Percentiles rank a stretch among this genome's conserved stretches.
Evolutionary conservation across 2,329 filamentous ascomycete species (phyloP).

Genomic region (Mollisia scopiformis): DNA sequence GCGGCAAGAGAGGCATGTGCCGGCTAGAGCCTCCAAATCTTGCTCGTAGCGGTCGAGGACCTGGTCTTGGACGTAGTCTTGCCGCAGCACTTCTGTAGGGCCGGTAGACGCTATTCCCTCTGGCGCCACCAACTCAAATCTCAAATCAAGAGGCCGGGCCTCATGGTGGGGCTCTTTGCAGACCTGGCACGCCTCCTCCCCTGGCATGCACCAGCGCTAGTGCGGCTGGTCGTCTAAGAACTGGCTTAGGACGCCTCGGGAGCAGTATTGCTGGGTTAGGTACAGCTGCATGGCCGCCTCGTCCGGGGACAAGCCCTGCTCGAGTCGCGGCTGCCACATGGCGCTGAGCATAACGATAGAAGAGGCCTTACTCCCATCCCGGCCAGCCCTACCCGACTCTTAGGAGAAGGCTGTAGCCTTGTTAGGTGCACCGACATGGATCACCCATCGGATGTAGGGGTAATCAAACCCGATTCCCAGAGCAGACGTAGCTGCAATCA

Average conservation of each 20-base stretch:
- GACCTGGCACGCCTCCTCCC: conserved; percentile 6
- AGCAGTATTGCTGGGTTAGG: conserved; percentile 12
- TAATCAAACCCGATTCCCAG: conserved; percentile 13
- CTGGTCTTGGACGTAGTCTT: conserved; percentile 7
- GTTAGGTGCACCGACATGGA: conserved; percentile 7
- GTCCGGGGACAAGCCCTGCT: conserved; percentile 3
- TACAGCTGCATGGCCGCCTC: conserved; percentile 18
- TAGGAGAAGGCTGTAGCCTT: conserved; percentile 15
- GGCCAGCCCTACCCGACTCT: conserved; percentile 9
- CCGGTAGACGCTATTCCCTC: background rate
- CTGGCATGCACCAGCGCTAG: conserved; percentile 16
- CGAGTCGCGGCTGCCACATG: background rate
- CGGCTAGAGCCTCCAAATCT: conserved; percentile 7
- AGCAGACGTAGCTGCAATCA: conserved; percentile 13
- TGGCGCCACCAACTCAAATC: background rate
- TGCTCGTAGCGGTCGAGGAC: conserved; percentile 7
- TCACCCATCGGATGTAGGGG: conserved; percentile 2
- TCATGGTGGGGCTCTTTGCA: background rate
- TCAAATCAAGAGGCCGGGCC: background rate
- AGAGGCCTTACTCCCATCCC: conserved; percentile 6
- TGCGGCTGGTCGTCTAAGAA: conserved; percentile 15
- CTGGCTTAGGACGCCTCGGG: conserved; percentile 16
- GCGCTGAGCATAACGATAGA: conserved; percentile 14
- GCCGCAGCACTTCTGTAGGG: conserved; percentile 4
- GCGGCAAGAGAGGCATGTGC: background rate